Evolutionary conservation across 129 eudicot species (phyloP), one percentile per base, ranked within the genome.

Genomic region (Oenanthe sinensis): DNA sequence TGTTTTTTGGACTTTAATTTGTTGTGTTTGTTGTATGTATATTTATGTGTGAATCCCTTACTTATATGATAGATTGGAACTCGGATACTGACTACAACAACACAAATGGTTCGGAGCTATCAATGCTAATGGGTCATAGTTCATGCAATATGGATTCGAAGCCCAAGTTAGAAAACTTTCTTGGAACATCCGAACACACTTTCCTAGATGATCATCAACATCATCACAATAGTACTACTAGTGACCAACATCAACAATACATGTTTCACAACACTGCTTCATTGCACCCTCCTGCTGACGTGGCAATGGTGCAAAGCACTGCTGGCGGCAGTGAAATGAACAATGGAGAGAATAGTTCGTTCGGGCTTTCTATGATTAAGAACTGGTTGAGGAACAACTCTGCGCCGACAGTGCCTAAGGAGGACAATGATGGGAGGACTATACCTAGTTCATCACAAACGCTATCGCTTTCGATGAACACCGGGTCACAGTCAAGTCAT

Each of bases 321-420:
- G 82, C 76, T 16, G 80, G 69, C 28, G 75, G 68, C 37, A 39
- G 47, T 17, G 37, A 52, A 49, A 42, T 39, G 69, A 71, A 40
- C 4, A 33, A 37, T 15, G 49, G 16, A 17, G 40, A 5, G 58
- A 80, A 42, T 19, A 85, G 70, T 67, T 84, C 75, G 36, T 85
- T 91, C 47, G 98, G 98, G 15, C 89, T 94, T 14, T 94, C 98
- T 15, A 94, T 91, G 98, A 94, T 94, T 50, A 91, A 91, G 75
- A 94, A 86, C 85, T 94, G 97, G 97, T 84, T 94, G 8, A 88
- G 98, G 74, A 91, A 87, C 83, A 85, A 94, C 83, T n/a, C 15
- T 3, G 68, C 36, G 4, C 33, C 68, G 4, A 85, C 84, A 4
- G 36, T 33, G 36, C 76, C 39, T 48, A 71, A 55, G 8, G 87